Evolutionary conservation across 371 early-diverging fungal genomes (phyloP).

Genomic region (Mortierella sp.): DNA sequence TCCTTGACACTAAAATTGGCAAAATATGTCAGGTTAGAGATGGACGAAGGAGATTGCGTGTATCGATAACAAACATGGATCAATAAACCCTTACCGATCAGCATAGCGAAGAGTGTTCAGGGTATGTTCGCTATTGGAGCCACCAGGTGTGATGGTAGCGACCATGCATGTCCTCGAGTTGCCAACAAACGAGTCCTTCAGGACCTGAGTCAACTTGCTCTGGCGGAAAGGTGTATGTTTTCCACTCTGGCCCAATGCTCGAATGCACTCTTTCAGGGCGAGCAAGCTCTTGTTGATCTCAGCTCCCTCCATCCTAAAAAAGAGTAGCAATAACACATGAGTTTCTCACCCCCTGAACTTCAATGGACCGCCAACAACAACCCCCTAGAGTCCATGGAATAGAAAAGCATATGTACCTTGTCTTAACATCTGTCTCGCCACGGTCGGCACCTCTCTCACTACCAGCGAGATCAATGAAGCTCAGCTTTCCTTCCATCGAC

Average conservation of each 20-base stretch:
- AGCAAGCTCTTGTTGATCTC: conserved; percentile 99
- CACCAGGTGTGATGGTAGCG: conserved; percentile 95
- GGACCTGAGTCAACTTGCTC: conserved; percentile 96
- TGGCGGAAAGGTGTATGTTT: conserved; percentile 97
- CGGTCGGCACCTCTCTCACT: conserved; percentile 99
- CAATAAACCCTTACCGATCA: conserved; percentile 87
- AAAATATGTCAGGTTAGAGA: neutral
- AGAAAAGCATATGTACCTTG: conserved; percentile 59
- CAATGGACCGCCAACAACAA: too few species aligned
- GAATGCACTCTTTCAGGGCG: conserved; percentile 97
- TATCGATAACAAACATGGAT: too few species aligned
- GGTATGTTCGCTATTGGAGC: conserved; percentile 95
- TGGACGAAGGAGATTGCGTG: neutral
- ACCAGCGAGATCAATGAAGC: conserved; percentile 99
- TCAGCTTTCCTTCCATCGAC: conserved; percentile 80
- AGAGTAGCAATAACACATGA: too few species aligned
- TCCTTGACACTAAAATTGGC: conserved; percentile 80
- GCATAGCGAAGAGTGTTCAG: conserved; percentile 99
- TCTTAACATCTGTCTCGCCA: conserved; percentile 90
- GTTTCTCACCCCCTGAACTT: too few species aligned
- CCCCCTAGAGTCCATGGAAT: too few species aligned
- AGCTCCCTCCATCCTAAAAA: conserved; percentile 91
- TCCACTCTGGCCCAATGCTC: conserved; percentile 94
- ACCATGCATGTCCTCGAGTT: conserved; percentile 98
- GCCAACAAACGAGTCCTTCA: conserved; percentile 98